Evolutionary conservation across 345 rosid genomes (phyloP), one percentile per base, ranked within the genome.

Genomic region (Salix caprea): DNA sequence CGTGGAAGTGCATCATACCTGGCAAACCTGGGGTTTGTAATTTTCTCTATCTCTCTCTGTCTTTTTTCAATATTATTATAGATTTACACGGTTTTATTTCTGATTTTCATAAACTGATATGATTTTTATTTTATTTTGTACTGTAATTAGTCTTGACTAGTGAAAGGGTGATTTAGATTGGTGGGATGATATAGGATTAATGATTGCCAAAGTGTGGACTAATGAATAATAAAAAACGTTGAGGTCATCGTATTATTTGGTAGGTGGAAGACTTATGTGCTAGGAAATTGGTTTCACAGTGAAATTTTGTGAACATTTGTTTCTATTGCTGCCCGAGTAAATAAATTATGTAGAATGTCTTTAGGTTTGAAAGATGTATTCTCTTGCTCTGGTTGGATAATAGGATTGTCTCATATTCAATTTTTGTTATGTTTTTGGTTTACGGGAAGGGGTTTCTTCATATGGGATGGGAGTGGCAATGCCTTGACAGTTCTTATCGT

Each of bases 1-100:
- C 85, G 69, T 95, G 99, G 99, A 92, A 93, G 86, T 95, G 99
- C 83, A 91, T 89, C 24, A 95, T 95, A 7, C 99, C 99, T 86
- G 99, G 99, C 4, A 95, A 95, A 86, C 80, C 96, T 11, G 97
- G 97, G 50, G 50, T 46, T 46, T 76, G 99, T 95, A 84, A 86
- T 95, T 83, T 1, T 23, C 12, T 58, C 28, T 10, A 4, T n/a
- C 14, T 3, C 28, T 23, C 28, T n/a, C 6, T 9, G 28, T 58
- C 4, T 13, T 30, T 30, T 30, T 30, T 30, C 32, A 26, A 24
- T 11, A n/a, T 7, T 28, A n/a, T 62, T 62, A 6, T 26, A 24
- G 28, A n/a, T n/a, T 21, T 62, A 40, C 44, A 10, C 44, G 44
- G 44, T 62, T 24, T 8, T 62, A 58, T 23, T 58, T 9, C 24